These are phyloP conservation scores for Xylaria sp. DNA, from an alignment of 2,329 filamentous ascomycete species.

Conservation along the genomic window DNA sequence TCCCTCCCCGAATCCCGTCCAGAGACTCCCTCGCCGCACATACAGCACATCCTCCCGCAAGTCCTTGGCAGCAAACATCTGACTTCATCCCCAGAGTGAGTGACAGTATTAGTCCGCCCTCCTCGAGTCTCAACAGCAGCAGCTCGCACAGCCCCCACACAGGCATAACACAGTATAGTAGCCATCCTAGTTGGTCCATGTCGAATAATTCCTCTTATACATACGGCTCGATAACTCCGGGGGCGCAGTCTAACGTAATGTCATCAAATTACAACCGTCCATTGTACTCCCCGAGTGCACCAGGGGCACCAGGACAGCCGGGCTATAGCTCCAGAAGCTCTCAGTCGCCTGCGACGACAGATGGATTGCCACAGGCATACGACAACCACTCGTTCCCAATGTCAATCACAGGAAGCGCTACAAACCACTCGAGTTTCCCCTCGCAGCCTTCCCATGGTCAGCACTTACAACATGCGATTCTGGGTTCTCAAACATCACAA, in stretches of 20 bases:
- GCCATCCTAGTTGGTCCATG: constrained; percentile 65
- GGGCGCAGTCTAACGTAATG: constrained; percentile 52
- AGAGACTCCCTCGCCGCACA: constrained; percentile 9
- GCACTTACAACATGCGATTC: constrained; percentile 48
- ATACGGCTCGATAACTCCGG: constrained; percentile 62
- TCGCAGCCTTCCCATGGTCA: constrained; percentile 43
- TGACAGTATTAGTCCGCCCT: constrained; percentile 67
- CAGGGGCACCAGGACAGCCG: constrained; percentile 27
- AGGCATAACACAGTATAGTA: constrained; percentile 59
- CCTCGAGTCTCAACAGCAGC: constrained; percentile 65
- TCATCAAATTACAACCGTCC: constrained; percentile 51
- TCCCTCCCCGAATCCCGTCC: constrained; percentile 14
- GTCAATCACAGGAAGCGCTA: constrained; percentile 59
- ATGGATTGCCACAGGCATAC: constrained; percentile 71
- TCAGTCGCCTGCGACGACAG: constrained; percentile 62
- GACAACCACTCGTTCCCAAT: constrained; percentile 70
- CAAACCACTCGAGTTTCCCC: constrained; percentile 42
- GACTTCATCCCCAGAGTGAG: constrained; percentile 52
- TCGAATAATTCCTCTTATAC: constrained; percentile 57
- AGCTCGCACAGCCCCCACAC: constrained; percentile 64
- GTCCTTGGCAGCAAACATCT: constrained; percentile 37
- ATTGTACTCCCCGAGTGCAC: constrained; percentile 42
- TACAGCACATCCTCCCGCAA: constrained; percentile 13
- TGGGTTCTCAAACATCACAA: constrained; percentile 57
- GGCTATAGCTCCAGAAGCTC: constrained; percentile 57